phyloP scores from a whole-genome alignment of 768 basidiomycete species.

The Termitomyces sp. region DNA sequence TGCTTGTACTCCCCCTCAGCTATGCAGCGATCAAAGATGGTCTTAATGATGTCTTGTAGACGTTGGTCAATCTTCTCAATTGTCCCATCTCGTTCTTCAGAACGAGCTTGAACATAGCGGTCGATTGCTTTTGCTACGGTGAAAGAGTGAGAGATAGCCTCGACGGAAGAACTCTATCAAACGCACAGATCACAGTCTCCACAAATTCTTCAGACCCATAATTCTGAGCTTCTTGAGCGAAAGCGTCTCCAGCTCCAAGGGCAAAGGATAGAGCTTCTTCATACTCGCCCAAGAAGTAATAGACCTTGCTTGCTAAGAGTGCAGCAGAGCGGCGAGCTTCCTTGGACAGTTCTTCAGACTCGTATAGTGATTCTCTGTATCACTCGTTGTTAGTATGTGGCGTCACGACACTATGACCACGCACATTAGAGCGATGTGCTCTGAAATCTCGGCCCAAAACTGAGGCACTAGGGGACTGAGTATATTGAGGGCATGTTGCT shows the following conservation, averaged over 20 bases:
- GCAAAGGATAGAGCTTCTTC: conserved; percentile 96
- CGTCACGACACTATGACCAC: conserved; percentile 23
- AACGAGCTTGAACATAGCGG: conserved; percentile 73
- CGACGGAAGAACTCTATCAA: not conserved
- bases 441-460: conserved; percentile 99
- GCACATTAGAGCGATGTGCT: conserved; percentile 85
- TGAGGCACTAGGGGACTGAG: conserved; percentile 82
- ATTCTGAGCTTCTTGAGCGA: conserved; percentile 65
- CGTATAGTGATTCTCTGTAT: conserved; percentile 83
- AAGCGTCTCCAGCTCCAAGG: conserved; percentile 82
- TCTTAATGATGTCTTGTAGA: conserved; percentile 80
- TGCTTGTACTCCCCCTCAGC: conserved; percentile 89
- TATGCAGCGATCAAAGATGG: conserved; percentile 82
- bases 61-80: conserved; percentile 71
- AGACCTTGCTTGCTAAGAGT: conserved; percentile 94
- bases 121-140: conserved; percentile 89
- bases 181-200: conserved; percentile 92
- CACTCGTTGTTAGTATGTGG: conserved; percentile 1
- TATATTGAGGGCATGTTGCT: conserved; percentile 85
- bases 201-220: conserved; percentile 79
- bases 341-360: conserved; percentile 69
- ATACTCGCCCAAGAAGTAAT: conserved; percentile 93
- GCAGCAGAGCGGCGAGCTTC: conserved; percentile 80
- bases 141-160: conserved; percentile 1
- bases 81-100: conserved; percentile 46